Base-by-base conservation (phyloP, 768 basidiomycete genomes). In the Agaricus subrufescens region DNA sequence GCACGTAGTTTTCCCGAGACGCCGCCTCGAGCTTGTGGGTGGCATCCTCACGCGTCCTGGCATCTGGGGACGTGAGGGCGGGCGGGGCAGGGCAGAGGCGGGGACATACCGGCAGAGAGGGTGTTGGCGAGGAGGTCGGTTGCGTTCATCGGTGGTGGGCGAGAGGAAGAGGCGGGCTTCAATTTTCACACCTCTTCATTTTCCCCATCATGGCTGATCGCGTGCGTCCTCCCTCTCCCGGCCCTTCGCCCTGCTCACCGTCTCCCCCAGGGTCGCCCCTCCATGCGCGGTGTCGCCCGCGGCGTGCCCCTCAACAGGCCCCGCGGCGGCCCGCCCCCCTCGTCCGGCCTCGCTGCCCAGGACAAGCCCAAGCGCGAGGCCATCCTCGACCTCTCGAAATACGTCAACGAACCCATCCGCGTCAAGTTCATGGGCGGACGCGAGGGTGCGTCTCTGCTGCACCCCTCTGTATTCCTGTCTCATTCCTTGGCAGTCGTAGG, bases 351-450 rank as follows among this genome's bases (percentile, higher is more conserved):
- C 50, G 75, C 79, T 31, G 62, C 78, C 10, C 74, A 82, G 66
- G 82, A 93, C 63, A 92, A 89, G 67, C 91, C 90, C 44, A 91
- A 89, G 69, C 83, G 91, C 43, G 96, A 98, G 71, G 91, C 93
- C 29, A 98, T 98, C 71, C 84, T 98, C 31, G 94, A 98, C 70
- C 85, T 98, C 31, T 85, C 90, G 48, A 95, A 96, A 70, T 98
- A 97, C 64, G 89, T 89, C 51, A 91, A 96, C 70, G 86, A 94
- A 70, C 82, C 85, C 59, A 91, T 99, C 67, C 76, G 93, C 54
- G 94, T 98, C 66, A 98, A 97, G 72, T 98, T 99, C 67, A 93
- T 93, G n/a, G 97, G 97, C 44, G 96, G 96, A 39, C 76, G 97
- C 40, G 94, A 99, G 82, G 94, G 95, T 91, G 58, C 39, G 54